Percentiles rank a stretch among this genome's conserved stretches.
Conservation (phyloP, 2,329 filamentous ascomycete species). For the Pyrenophora graminea region DNA sequence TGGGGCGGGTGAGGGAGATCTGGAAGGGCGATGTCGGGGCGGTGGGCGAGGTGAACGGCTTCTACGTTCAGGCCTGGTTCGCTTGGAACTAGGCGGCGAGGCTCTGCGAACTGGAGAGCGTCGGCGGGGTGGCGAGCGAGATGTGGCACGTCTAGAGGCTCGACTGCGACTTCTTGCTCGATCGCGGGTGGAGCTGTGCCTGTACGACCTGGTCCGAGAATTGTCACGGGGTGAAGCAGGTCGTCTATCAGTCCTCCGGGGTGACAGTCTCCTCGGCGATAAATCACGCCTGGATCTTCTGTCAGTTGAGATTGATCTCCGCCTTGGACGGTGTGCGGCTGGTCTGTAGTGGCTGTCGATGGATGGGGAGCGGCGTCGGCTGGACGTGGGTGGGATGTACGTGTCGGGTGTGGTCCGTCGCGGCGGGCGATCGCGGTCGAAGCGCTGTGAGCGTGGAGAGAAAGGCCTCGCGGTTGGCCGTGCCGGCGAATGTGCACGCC, state of each 20-base stretch:
- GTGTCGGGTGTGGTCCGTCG: slow-evolving; percentile 44
- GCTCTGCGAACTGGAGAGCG: slow-evolving; percentile 33
- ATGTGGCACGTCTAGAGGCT: slow-evolving; percentile 31
- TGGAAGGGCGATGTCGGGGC: slow-evolving; percentile 32
- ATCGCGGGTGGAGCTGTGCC: slow-evolving; percentile 20
- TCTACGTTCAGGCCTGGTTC: slow-evolving; percentile 24
- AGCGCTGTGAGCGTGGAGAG: slow-evolving; percentile 38
- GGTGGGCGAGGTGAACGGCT: slow-evolving; percentile 32
- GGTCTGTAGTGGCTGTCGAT: slow-evolving; percentile 45
- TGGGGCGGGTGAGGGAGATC: slow-evolving; percentile 31
- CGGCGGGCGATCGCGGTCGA: slow-evolving; percentile 38
- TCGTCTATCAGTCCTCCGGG: slow-evolving; percentile 33
- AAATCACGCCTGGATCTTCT: slow-evolving; percentile 36
- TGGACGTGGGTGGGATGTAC: slow-evolving; percentile 37
- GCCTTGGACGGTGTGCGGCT: slow-evolving; percentile 35
- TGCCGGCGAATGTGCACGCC: slow-evolving; percentile 38
- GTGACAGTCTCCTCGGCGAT: slow-evolving; percentile 36
- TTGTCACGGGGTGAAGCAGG: slow-evolving; percentile 30
- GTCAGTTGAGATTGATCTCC: slow-evolving; percentile 39
- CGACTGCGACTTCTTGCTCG: slow-evolving; percentile 36
- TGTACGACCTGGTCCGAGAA: slow-evolving; percentile 26
- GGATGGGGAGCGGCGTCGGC: slow-evolving; percentile 49
- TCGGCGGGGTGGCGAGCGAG: slow-evolving; percentile 38
- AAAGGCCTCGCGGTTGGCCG: slow-evolving; percentile 34
- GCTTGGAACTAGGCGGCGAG: slow-evolving; percentile 29